These are phyloP conservation scores for Lichtheimia corymbifera DNA, from an alignment of 371 early-diverging fungal species.

Conservation along the genomic window DNA sequence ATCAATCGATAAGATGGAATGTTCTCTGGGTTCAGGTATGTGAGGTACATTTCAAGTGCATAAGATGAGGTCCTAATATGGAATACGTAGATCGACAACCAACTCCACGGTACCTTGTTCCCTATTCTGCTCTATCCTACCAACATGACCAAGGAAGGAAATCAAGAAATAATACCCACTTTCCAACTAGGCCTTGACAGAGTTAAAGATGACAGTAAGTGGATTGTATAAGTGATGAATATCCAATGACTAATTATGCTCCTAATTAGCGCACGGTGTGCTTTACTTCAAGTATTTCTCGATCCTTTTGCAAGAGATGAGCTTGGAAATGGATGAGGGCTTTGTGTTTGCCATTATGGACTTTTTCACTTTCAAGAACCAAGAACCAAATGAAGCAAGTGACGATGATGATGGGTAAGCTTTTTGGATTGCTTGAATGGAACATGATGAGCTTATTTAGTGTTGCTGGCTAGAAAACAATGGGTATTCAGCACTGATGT, in stretches of 20 bases:
- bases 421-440: neutral
- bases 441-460: neutral
- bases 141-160: slow-evolving; percentile 58
- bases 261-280: slow-evolving; percentile 74
- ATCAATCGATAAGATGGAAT: slow-evolving; percentile 62
- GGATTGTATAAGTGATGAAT: neutral
- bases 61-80: neutral
- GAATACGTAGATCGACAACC: slow-evolving; percentile 75
- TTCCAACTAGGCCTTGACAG: slow-evolving; percentile 61
- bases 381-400: slow-evolving; percentile 50
- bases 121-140: slow-evolving; percentile 89
- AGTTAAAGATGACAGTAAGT: slow-evolving; percentile 72
- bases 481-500: slow-evolving; percentile 63
- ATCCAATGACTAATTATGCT: neutral
- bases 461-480: slow-evolving; percentile 28
- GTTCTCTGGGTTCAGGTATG: slow-evolving; percentile 75
- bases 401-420: slow-evolving; percentile 31
- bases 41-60: slow-evolving; percentile 24
- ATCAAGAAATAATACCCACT: slow-evolving; percentile 55
- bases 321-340: slow-evolving; percentile 85
- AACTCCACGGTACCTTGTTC: slow-evolving; percentile 69
- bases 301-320: slow-evolving; percentile 82
- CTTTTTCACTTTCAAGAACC: slow-evolving; percentile 75
- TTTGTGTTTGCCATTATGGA: slow-evolving; percentile 84
- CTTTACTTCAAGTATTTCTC: slow-evolving; percentile 83